These are phyloP conservation scores for Metarhizium guizhouense DNA, from an alignment of 2,329 filamentous ascomycete species.

Conservation along the genomic window DNA sequence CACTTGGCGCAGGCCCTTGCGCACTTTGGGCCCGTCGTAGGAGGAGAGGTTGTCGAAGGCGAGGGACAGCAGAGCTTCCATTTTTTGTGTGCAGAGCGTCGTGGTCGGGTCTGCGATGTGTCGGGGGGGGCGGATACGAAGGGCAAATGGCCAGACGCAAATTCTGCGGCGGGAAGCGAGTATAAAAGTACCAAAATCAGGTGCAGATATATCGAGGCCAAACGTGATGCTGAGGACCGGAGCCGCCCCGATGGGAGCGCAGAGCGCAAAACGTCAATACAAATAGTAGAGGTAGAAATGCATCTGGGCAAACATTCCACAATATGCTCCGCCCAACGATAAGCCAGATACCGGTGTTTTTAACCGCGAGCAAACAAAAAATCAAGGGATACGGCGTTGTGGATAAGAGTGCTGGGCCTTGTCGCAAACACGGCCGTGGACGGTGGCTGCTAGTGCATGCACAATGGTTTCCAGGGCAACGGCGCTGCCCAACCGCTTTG, in stretches of 20 bases:
- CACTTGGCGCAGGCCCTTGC: constrained; percentile 88
- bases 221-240: not conserved
- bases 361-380: not conserved
- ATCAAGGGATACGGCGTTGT: not conserved
- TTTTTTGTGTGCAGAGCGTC: constrained; percentile 29
- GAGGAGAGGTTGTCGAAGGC: constrained; percentile 96
- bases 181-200: not conserved
- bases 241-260: not conserved
- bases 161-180: too few species aligned
- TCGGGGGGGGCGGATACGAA: not conserved
- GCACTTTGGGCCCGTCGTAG: constrained; percentile 79
- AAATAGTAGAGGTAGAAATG: constrained; percentile 19
- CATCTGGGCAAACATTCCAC: constrained; percentile 10
- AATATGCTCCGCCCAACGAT: not conserved
- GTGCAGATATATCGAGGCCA: not conserved
- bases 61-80: constrained; percentile 87
- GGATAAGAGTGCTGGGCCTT: not conserved
- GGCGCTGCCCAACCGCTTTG: not conserved
- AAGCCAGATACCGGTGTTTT: not conserved
- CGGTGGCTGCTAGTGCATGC: not conserved
- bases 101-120: not conserved
- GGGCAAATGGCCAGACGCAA: not conserved
- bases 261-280: constrained; percentile 17
- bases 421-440: not conserved
- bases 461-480: constrained; percentile 6